phyloP scores from a whole-genome alignment of 768 basidiomycete genomes.

The Mycena alexandri region DNA sequence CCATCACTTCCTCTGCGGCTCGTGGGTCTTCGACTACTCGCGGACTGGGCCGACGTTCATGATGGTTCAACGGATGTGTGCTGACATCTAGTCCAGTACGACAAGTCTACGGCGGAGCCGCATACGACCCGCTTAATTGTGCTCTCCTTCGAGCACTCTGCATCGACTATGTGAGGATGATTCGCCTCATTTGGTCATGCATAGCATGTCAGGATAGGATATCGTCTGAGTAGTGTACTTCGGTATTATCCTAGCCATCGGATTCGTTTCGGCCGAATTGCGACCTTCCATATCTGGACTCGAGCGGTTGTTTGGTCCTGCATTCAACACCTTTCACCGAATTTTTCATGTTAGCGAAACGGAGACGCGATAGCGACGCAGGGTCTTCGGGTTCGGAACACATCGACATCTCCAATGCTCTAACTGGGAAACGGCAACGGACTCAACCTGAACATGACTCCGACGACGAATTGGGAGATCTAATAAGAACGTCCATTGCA shows the following conservation, averaged over 20 bases:
- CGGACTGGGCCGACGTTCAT: conserved; percentile 16
- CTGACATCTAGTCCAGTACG: background rate
- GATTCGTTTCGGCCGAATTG: too few species aligned
- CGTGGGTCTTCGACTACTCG: conserved; percentile 27
- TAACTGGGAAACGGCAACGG: conserved; percentile 63
- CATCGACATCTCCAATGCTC: conserved; percentile 73
- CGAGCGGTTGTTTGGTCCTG: conserved; percentile 18
- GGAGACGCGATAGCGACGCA: conserved; percentile 31
- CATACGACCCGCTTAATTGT: too few species aligned
- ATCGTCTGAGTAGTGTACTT: too few species aligned
- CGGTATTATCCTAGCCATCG: too few species aligned
- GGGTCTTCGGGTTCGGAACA: conserved; percentile 51
- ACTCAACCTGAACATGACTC: conserved; percentile 41
- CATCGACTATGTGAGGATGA: too few species aligned
- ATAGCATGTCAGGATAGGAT: too few species aligned
- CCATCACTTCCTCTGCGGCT: conserved; percentile 4
- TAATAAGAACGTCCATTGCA: conserved; percentile 77
- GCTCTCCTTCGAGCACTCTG: too few species aligned
- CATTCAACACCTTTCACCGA: background rate
- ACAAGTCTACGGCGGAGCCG: too few species aligned
- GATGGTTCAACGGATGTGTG: background rate
- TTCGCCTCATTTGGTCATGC: too few species aligned
- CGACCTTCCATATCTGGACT: conserved; percentile 6
- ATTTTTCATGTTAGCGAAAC: conserved; percentile 32
- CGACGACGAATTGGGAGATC: conserved; percentile 65